A percentile compares a stretch with the other conserved stretches of the same genome.
Conservation (phyloP, 164 flowering plant genomes). For the Paratinospora sagittata region DNA sequence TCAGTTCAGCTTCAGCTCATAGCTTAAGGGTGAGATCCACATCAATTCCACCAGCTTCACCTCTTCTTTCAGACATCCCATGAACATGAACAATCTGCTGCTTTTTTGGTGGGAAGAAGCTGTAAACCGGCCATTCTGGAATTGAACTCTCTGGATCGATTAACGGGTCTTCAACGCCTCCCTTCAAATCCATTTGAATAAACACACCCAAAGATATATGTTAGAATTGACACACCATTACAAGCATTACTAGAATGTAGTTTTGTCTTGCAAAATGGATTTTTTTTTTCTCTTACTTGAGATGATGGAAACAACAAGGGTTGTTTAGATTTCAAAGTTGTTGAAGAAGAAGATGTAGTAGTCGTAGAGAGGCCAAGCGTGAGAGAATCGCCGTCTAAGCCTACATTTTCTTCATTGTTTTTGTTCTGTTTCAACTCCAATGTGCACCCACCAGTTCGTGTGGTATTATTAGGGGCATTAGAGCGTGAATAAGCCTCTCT, state of each 20-base stretch:
- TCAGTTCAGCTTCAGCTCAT: neutral
- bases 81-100: constrained; percentile 8
- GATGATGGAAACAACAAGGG: constrained; percentile 17
- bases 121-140: constrained; percentile 26
- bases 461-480: no score
- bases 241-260: neutral
- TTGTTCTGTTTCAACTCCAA: constrained; percentile 14
- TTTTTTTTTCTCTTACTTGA: constrained; percentile 27
- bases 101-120: constrained; percentile 10
- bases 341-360: constrained; percentile 14
- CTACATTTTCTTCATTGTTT: constrained; percentile 17
- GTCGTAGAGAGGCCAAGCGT: constrained; percentile 29
- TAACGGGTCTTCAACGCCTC: neutral
- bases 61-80: constrained; percentile 3
- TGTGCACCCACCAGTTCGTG: constrained; percentile 18
- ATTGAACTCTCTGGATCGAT: neutral
- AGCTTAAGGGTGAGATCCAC: constrained; percentile 11
- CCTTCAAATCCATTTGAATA: constrained; percentile 6
- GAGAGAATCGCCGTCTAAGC: constrained; percentile 26
- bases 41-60: neutral
- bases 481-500: constrained; percentile 28
- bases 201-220: neutral
- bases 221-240: neutral
- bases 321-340: constrained; percentile 22
- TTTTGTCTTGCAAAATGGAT: neutral